A percentile compares a stretch with the other conserved stretches of the same genome.
Conservation (phyloP, 345 rosid genomes). For the Odontarrhena argentea region DNA sequence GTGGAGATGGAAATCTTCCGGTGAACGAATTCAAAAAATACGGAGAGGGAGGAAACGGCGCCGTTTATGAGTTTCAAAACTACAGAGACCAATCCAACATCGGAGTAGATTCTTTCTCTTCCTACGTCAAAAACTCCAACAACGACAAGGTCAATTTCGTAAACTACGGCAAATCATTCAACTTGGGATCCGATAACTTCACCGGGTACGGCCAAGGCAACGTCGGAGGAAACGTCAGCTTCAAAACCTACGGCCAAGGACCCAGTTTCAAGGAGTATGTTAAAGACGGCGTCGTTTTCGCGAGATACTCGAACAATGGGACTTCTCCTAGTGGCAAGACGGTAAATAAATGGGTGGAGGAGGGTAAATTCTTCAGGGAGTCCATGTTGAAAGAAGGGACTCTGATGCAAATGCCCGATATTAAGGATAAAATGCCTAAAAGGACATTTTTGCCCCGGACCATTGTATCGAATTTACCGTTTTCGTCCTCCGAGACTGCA, state of each 20-base stretch:
- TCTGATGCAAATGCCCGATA: constrained; percentile 82
- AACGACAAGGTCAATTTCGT: constrained; percentile 53
- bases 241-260: constrained; percentile 57
- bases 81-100: constrained; percentile 67
- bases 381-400: constrained; percentile 64
- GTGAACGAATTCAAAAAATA: constrained; percentile 59
- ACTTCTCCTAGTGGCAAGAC: constrained; percentile 39
- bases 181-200: constrained; percentile 57
- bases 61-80: constrained; percentile 49
- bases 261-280: constrained; percentile 56
- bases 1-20: constrained; percentile 61
- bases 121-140: constrained; percentile 63
- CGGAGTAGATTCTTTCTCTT: constrained; percentile 61
- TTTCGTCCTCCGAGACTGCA: constrained; percentile 45
- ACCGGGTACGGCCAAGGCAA: constrained; percentile 56
- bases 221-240: constrained; percentile 43
- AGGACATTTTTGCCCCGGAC: constrained; percentile 87
- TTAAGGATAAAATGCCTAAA: constrained; percentile 81
- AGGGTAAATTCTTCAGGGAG: constrained; percentile 85
- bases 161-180: constrained; percentile 59
- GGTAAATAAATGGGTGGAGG: constrained; percentile 75
- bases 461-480: constrained; percentile 62
- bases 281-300: constrained; percentile 53
- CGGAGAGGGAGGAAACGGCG: constrained; percentile 58
- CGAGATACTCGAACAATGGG: constrained; percentile 45